Evolutionary conservation across 441 rosid species (phyloP).

Genomic region (Euphorbia celastroides): DNA sequence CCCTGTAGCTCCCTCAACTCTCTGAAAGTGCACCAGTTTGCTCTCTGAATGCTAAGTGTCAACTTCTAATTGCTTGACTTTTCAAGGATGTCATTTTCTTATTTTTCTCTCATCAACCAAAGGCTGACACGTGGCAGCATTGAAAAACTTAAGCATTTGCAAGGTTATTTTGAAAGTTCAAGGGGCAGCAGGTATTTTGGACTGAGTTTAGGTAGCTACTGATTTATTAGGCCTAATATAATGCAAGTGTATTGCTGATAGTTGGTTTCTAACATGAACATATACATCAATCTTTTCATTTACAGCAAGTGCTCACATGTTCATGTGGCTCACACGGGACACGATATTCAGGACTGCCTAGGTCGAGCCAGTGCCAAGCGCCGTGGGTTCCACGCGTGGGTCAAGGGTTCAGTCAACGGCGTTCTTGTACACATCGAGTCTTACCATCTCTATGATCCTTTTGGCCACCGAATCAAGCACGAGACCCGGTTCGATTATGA

Average conservation of each 20-base stretch:
- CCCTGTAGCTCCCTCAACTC: no score
- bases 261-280: not conserved
- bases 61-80: no score
- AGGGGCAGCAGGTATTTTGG: no score
- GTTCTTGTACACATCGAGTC: constrained; percentile 64
- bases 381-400: constrained; percentile 65
- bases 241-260: not conserved
- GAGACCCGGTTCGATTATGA: constrained; percentile 68
- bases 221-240: not conserved
- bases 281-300: constrained; percentile 14
- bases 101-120: no score
- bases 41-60: no score
- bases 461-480: constrained; percentile 65
- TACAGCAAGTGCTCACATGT: constrained; percentile 78
- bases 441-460: constrained; percentile 58
- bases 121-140: no score
- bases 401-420: constrained; percentile 58
- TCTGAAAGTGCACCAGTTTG: no score
- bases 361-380: constrained; percentile 53
- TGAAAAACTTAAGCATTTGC: no score
- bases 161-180: no score
- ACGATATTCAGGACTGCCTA: constrained; percentile 56
- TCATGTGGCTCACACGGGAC: constrained; percentile 69
- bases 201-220: no score
- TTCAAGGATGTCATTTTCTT: no score